These are phyloP conservation scores for Phytophthora kernoviae DNA, from an alignment of 352 stramenopile genomes.

Conservation along the genomic window DNA sequence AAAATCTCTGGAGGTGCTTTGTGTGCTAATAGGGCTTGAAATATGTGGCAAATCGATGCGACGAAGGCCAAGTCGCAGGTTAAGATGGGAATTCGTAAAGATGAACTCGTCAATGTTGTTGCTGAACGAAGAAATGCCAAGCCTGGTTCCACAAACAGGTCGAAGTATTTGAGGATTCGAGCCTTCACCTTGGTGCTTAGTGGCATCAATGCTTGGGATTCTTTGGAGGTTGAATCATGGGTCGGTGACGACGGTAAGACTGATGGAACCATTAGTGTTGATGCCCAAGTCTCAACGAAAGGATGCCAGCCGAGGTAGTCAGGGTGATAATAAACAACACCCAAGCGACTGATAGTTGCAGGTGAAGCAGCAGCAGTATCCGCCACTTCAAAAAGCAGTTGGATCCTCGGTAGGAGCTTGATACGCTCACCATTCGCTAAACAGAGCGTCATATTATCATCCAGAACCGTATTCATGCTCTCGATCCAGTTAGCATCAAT, in stretches of 20 bases:
- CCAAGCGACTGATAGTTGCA: slow-evolving; percentile 91
- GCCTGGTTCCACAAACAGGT: slow-evolving; percentile 62
- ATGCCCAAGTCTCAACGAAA: slow-evolving; percentile 66
- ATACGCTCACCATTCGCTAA: slow-evolving; percentile 90
- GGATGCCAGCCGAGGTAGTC: slow-evolving; percentile 68
- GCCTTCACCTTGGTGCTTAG: slow-evolving; percentile 44
- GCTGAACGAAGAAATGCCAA: slow-evolving; percentile 50
- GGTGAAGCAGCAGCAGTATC: slow-evolving; percentile 91
- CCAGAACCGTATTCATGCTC: slow-evolving; percentile 89
- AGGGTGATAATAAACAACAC: slow-evolving; percentile 90
- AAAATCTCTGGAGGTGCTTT: slow-evolving; percentile 51
- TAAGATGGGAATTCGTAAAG: slow-evolving; percentile 40
- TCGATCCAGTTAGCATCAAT: slow-evolving; percentile 89
- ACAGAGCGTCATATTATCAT: slow-evolving; percentile 93
- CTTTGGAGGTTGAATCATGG: slow-evolving; percentile 1
- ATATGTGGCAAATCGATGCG: slow-evolving; percentile 59
- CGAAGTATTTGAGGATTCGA: slow-evolving; percentile 59
- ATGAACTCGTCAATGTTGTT: slow-evolving; percentile 6
- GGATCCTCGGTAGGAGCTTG: slow-evolving; percentile 84
- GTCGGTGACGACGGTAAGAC: neutral
- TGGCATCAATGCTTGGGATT: slow-evolving; percentile 5
- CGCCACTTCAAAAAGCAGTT: slow-evolving; percentile 93
- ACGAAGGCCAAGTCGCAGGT: slow-evolving; percentile 62
- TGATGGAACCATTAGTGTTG: slow-evolving; percentile 37
- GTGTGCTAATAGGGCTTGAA: slow-evolving; percentile 53